Evolutionary conservation across 805 yeast genomes (phyloP).

Genomic region (Dipodascopsis uninucleata): DNA sequence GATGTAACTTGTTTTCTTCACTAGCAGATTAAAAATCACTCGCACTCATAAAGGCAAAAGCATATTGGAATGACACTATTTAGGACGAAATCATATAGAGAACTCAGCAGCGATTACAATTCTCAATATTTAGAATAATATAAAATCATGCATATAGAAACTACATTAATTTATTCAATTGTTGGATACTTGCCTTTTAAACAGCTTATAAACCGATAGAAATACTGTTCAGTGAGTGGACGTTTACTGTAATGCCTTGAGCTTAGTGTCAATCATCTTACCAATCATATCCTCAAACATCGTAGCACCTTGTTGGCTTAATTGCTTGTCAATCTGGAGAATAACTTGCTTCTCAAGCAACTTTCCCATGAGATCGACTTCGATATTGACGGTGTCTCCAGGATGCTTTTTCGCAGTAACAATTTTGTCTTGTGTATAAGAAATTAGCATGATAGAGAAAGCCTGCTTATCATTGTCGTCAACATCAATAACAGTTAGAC

Average conservation of each 20-base stretch:
- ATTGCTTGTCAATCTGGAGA: constrained; percentile 44
- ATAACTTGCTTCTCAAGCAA: constrained; percentile 80
- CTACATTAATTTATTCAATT: too few relatives aligned
- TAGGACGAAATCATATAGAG: too few relatives aligned
- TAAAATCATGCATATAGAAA: too few relatives aligned
- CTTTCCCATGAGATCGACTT: constrained; percentile 93
- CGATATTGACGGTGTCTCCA: constrained; percentile 76
- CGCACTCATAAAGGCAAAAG: too few relatives aligned
- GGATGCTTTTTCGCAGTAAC: constrained; percentile 57
- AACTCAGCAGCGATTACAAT: too few relatives aligned
- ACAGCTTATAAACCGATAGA: too few relatives aligned
- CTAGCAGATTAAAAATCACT: too few relatives aligned
- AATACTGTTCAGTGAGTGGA: too few relatives aligned
- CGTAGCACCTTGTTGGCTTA: constrained; percentile 49
- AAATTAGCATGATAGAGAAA: constrained; percentile 86
- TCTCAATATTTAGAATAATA: too few relatives aligned
- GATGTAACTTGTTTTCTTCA: too few relatives aligned
- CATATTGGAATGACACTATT: too few relatives aligned
- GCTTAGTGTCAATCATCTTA: constrained; percentile 46
- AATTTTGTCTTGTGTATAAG: constrained; percentile 82
- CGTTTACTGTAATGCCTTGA: constrained; percentile 28
- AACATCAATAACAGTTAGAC: constrained; percentile 81
- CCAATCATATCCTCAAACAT: constrained; percentile 50
- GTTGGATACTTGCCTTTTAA: too few relatives aligned
- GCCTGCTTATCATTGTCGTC: constrained; percentile 46